Base-by-base conservation (phyloP, 306 rosid species). In the Bauhinia variegata region DNA sequence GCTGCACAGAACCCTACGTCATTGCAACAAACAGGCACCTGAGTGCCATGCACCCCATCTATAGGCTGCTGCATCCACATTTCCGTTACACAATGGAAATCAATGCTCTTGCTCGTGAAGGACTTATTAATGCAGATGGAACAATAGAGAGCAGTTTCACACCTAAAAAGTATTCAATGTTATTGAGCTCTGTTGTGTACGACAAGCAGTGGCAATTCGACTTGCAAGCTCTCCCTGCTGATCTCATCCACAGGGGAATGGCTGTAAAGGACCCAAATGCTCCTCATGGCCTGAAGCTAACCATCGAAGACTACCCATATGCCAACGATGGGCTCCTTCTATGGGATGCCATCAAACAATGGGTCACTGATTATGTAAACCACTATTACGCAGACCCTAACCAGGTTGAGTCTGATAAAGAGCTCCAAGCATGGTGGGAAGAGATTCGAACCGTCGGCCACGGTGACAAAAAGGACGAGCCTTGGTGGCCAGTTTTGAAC, bases 381-480 rank as follows among this genome's bases (percentile, higher is more conserved):
- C 72, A 53, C 30, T 66, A 38, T 11, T 66, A 52, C 72, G 41
- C 62, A 3, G 13, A 53, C 23, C 14, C 72, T 11, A 36, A 11
- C 10, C 39, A 18, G 18, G 42, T 66, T 1, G 10, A 53, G 5
- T 66, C 41, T 7, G 62, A 66, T 8, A 7, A 6, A 4, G 62
- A 53, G 51, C 72, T 39, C 5, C 62, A 66, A 37, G 46, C 62
- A 12, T 66, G 72, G 72, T 66, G 72, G 72, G n/a, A 47, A 7
- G 72, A 66, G 15, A 54, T 66, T 10, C 17, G 72, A 66, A 66
- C 72, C 1, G 13, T 51, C 0, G 72, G 72, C 0, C 42, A 66
- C 3, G 72, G 30, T 6, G 62, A 66, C 52, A 66, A 53, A 11
- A 52, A 52, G 56, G 62, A 66, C 19, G 52, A 52, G 15, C 51